Conservation (phyloP, 1,284 basidiomycete species). For the Trametes sp. region DNA sequence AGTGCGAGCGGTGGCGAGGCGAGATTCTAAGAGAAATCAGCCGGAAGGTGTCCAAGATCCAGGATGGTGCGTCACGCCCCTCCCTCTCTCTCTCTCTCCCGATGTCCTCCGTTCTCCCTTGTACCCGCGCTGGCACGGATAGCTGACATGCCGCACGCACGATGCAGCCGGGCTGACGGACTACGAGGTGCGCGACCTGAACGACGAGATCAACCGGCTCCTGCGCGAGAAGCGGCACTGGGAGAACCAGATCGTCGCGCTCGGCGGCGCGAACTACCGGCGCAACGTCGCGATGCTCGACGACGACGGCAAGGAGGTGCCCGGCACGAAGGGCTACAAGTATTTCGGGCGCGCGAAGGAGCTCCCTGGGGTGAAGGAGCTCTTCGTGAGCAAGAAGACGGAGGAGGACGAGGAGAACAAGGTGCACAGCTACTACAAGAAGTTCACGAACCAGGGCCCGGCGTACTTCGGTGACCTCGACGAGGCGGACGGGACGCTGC, state of each 20-base stretch:
- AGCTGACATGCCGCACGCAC: no score
- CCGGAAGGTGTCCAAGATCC: slow-evolving; percentile 97
- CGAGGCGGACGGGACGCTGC: slow-evolving; percentile 76
- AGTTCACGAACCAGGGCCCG: slow-evolving; percentile 89
- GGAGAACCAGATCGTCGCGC: slow-evolving; percentile 95
- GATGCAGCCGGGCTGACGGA: slow-evolving; percentile 93
- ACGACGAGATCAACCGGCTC: slow-evolving; percentile 98
- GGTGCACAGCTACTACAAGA: slow-evolving; percentile 82
- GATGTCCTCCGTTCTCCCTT: no score
- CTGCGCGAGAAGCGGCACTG: slow-evolving; percentile 96
- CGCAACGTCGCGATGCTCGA: slow-evolving; percentile 91
- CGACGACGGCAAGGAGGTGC: slow-evolving; percentile 94
- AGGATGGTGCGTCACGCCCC: slow-evolving; percentile 76
- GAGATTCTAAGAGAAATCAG: slow-evolving; percentile 96
- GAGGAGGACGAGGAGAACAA: slow-evolving; percentile 88
- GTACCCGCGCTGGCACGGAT: no score
- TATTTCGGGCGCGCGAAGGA: slow-evolving; percentile 97
- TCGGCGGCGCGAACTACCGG: slow-evolving; percentile 97
- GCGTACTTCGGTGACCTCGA: slow-evolving; percentile 94
- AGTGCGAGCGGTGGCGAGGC: slow-evolving; percentile 96
- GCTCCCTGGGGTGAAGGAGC: slow-evolving; percentile 93
- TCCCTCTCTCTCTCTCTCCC: slow-evolving; percentile 3
- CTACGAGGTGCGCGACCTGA: slow-evolving; percentile 95
- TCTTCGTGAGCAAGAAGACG: slow-evolving; percentile 86
- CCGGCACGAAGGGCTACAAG: slow-evolving; percentile 99